Percentiles rank a stretch among this genome's conserved stretches.
Conservation (phyloP, 2,329 filamentous ascomycete genomes). For the Pseudomassariella vexata region DNA sequence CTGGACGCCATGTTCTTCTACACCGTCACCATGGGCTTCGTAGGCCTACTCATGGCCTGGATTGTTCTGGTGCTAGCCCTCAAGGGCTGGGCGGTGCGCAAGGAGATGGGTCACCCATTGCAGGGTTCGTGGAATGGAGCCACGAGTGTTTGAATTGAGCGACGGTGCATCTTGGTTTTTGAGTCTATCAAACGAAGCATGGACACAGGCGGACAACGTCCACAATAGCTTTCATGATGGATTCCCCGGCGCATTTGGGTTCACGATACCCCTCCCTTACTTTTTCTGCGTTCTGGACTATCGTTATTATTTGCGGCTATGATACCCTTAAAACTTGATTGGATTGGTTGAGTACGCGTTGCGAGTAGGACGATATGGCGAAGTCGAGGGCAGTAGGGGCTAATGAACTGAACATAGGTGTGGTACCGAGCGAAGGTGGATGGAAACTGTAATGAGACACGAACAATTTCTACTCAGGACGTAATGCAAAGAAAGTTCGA, state of each 20-base stretch:
- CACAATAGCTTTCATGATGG: not conserved
- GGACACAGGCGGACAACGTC: not conserved
- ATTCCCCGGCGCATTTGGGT: not conserved
- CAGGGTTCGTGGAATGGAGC: slow-evolving; percentile 9
- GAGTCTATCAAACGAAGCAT: slow-evolving; percentile 1
- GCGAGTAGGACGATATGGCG: no score
- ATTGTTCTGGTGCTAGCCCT: slow-evolving; percentile 70
- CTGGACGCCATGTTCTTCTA: slow-evolving; percentile 92
- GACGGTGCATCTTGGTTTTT: not conserved
- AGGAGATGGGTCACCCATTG: slow-evolving; percentile 26
- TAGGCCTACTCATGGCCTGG: slow-evolving; percentile 82
- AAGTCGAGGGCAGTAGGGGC: no score
- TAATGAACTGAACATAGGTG: no score
- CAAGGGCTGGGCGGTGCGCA: slow-evolving; percentile 75
- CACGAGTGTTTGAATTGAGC: slow-evolving; percentile 1
- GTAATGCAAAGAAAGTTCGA: no score
- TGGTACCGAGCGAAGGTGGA: no score
- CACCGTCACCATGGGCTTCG: slow-evolving; percentile 79
- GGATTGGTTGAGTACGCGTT: no score
- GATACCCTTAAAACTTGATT: no score
- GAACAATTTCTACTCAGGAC: no score
- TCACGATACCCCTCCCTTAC: no score
- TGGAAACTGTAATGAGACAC: no score
- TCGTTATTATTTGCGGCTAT: no score
- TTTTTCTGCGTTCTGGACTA: no score